These are phyloP conservation scores for Solanum piurae DNA, from an alignment of 257 asterid species.

Conservation along the genomic window DNA sequence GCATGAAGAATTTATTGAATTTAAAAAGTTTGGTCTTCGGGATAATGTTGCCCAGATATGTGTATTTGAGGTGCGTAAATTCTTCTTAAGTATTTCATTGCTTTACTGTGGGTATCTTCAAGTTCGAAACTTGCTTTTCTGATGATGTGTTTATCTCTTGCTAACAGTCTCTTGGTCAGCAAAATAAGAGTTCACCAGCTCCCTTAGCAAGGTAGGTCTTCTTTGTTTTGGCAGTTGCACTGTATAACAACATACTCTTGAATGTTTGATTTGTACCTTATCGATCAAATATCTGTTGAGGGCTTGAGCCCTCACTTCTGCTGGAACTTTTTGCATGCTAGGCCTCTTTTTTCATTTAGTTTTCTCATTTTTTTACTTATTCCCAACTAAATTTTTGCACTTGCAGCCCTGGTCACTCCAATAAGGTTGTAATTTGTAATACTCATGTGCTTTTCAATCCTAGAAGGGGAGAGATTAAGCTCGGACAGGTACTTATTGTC, in stretches of 20 bases:
- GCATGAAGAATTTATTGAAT: constrained; percentile 83
- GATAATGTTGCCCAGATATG: constrained; percentile 96
- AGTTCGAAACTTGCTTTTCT: neutral
- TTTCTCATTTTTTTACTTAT: neutral
- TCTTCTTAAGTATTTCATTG: neutral
- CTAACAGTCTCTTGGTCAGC: constrained; percentile 44
- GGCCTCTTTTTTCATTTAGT: neutral
- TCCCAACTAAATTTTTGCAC: neutral
- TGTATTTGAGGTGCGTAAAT: constrained; percentile 66
- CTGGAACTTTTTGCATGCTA: neutral
- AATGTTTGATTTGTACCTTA: neutral
- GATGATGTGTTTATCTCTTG: constrained; percentile 5
- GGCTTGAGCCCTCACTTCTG: neutral
- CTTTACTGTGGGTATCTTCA: neutral
- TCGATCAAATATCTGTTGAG: neutral
- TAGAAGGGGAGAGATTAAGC: constrained; percentile 88
- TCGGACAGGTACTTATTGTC: constrained; percentile 67
- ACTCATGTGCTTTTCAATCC: constrained; percentile 97
- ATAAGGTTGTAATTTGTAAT: constrained; percentile 79
- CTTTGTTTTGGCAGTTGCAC: neutral
- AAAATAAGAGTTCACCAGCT: constrained; percentile 20
- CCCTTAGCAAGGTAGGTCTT: constrained; percentile 33
- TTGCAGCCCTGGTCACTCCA: constrained; percentile 39
- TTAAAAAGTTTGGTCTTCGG: constrained; percentile 66
- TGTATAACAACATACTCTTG: neutral